A percentile compares a stretch with the other conserved stretches of the same genome.
Conservation (phyloP, 371 early-diverging fungal species). For the Apophysomyces elegans region DNA sequence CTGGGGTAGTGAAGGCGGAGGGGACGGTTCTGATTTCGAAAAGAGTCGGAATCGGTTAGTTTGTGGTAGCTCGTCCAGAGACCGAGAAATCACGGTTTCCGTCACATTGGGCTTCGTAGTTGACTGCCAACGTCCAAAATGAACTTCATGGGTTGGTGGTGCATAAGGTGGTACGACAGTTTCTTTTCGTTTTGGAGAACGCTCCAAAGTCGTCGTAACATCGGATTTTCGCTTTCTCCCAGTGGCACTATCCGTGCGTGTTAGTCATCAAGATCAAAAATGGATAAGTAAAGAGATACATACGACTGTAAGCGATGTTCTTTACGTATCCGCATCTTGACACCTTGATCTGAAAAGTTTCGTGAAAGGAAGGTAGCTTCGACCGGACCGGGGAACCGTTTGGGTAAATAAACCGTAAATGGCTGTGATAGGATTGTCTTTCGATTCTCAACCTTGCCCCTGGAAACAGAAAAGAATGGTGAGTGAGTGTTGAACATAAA, state of each 20-base stretch:
- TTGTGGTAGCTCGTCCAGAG: neutral
- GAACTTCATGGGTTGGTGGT: slow-evolving; percentile 20
- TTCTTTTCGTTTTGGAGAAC: slow-evolving; percentile 8
- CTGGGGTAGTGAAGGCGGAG: neutral
- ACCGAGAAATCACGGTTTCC: slow-evolving; percentile 2
- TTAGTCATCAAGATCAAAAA: neutral
- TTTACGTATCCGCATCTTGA: slow-evolving; percentile 86
- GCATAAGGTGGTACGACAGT: slow-evolving; percentile 15
- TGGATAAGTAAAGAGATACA: neutral
- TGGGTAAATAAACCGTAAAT: slow-evolving; percentile 82
- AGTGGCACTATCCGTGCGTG: neutral
- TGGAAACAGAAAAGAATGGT: slow-evolving; percentile 15
- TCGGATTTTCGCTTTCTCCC: slow-evolving; percentile 2
- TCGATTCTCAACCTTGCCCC: slow-evolving; percentile 68
- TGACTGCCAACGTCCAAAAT: slow-evolving; percentile 25
- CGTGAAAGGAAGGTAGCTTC: slow-evolving; percentile 86
- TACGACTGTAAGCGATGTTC: slow-evolving; percentile 42
- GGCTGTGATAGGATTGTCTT: slow-evolving; percentile 68
- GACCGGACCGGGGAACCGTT: slow-evolving; percentile 87
- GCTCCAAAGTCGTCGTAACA: neutral
- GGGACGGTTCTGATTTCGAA: neutral
- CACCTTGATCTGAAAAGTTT: slow-evolving; percentile 90
- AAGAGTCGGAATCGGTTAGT: slow-evolving; percentile 3
- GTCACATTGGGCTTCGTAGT: neutral
- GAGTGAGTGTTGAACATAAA: too few species aligned